Evolutionary conservation across 495 filamentous ascomycete genomes (phyloP).

Genomic region (Penicillium macrosclerotiorum): DNA sequence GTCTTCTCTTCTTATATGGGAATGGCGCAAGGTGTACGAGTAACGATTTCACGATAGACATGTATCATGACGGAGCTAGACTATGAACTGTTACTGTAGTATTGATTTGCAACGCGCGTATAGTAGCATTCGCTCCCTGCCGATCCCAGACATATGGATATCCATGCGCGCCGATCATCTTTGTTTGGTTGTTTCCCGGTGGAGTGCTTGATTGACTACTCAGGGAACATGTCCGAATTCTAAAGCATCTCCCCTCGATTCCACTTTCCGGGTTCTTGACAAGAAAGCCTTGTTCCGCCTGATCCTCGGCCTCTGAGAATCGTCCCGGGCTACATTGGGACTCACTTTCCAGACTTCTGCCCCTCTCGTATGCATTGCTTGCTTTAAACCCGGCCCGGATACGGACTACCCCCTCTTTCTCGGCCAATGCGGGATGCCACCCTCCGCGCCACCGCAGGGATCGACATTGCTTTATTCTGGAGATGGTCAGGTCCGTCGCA

Average conservation of each 20-base stretch:
- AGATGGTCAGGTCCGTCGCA: neutral
- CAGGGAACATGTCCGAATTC: no score
- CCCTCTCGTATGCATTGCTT: neutral
- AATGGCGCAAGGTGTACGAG: conserved; percentile 34
- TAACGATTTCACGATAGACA: conserved; percentile 49
- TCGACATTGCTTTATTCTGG: conserved; percentile 7
- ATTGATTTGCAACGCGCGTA: neutral
- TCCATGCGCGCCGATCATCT: neutral
- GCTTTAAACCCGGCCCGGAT: conserved; percentile 1
- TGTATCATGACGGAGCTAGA: conserved; percentile 35
- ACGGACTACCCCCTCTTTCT: neutral
- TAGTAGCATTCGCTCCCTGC: neutral
- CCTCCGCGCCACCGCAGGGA: conserved; percentile 2
- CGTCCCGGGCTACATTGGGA: neutral
- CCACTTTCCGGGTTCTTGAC: no score
- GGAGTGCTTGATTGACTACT: no score
- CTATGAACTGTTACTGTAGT: conserved; percentile 6
- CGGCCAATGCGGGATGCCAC: conserved; percentile 1
- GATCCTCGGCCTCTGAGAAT: no score
- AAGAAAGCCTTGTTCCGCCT: no score
- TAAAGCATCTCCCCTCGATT: no score
- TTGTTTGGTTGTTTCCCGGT: neutral
- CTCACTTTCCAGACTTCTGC: neutral
- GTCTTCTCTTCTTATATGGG: conserved; percentile 10
- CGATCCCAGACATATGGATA: neutral